A percentile compares a stretch with the other conserved stretches of the same genome.
Evolutionary conservation across 164 flowering plant genomes (phyloP).

Genomic region (Magnolia sinica): DNA sequence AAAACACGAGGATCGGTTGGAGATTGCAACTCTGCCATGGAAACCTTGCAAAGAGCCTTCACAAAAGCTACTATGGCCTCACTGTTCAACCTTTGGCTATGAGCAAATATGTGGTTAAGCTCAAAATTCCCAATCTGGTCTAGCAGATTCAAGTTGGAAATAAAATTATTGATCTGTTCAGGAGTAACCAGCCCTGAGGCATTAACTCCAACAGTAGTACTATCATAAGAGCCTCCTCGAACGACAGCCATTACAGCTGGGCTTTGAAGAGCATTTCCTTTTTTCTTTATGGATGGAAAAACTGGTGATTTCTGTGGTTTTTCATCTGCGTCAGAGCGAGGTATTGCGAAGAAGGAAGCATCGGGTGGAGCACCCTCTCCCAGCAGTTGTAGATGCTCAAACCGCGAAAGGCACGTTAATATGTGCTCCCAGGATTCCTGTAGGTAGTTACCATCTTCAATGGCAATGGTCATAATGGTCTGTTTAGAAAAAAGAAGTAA

Average conservation of each 20-base stretch:
- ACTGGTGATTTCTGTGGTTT: constrained; percentile 45
- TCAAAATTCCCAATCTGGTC: constrained; percentile 96
- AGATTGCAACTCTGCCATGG: constrained; percentile 92
- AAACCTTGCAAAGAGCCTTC: constrained; percentile 90
- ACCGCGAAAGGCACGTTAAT: constrained; percentile 90
- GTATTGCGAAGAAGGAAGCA: constrained; percentile 65
- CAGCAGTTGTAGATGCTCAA: constrained; percentile 89
- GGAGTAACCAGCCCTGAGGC: constrained; percentile 63
- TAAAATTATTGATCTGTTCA: constrained; percentile 83
- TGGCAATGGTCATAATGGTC: constrained; percentile 93
- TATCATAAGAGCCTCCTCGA: constrained; percentile 98
- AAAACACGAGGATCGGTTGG: constrained; percentile 98
- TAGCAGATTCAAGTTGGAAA: constrained; percentile 86
- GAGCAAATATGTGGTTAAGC: constrained; percentile 94
- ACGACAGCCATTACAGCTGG: constrained; percentile 91
- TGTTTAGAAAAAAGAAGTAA: constrained; percentile 22
- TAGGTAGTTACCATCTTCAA: constrained; percentile 92
- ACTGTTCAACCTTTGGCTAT: constrained; percentile 93
- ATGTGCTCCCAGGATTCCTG: constrained; percentile 99
- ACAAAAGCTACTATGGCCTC: constrained; percentile 98
- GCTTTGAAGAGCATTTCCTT: constrained; percentile 75
- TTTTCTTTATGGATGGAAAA: constrained; percentile 64
- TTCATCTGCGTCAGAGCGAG: constrained; percentile 70
- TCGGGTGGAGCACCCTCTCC: constrained; percentile 99
- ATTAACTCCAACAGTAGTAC: constrained; percentile 56